Evolutionary conservation across 768 basidiomycete species (phyloP).

Genomic region (Sarcomyxa edulis): DNA sequence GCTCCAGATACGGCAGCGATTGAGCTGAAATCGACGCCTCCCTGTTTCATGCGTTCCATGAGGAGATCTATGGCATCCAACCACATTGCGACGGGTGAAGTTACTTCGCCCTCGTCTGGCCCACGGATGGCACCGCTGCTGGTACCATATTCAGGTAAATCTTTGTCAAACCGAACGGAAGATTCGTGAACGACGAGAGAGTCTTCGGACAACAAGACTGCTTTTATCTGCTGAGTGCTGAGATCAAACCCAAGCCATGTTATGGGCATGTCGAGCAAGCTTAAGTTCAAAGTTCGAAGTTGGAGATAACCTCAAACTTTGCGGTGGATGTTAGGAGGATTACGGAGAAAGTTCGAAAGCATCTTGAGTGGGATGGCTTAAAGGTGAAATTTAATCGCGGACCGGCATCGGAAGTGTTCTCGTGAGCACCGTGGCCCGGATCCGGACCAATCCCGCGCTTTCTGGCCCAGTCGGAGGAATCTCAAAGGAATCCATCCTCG

Average conservation of each 20-base stretch:
- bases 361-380: too few species aligned
- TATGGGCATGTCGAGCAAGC: neutral
- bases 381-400: neutral
- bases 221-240: conserved; percentile 84
- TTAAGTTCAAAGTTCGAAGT: conserved; percentile 3
- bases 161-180: conserved; percentile 75
- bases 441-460: conserved; percentile 31
- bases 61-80: conserved; percentile 81
- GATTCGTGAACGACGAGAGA: conserved; percentile 59
- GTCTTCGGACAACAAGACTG: conserved; percentile 57
- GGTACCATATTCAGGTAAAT: conserved; percentile 66
- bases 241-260: conserved; percentile 77
- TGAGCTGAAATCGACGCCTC: conserved; percentile 51
- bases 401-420: conserved; percentile 4
- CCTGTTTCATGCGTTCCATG: conserved; percentile 52
- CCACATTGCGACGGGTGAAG: conserved; percentile 79
- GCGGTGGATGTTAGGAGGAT: conserved; percentile 5
- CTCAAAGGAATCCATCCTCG: conserved; percentile 22
- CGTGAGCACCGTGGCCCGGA: conserved; percentile 11
- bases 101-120: conserved; percentile 66
- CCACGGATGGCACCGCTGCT: conserved; percentile 62
- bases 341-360: too few species aligned
- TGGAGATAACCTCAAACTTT: too few species aligned
- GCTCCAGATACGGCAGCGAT: conserved; percentile 72
- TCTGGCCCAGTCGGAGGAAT: conserved; percentile 53